Evolutionary conservation across 2,329 filamentous ascomycete species (phyloP), one percentile per base, ranked within the genome.

Genomic region (Rutstroemia sp.): DNA sequence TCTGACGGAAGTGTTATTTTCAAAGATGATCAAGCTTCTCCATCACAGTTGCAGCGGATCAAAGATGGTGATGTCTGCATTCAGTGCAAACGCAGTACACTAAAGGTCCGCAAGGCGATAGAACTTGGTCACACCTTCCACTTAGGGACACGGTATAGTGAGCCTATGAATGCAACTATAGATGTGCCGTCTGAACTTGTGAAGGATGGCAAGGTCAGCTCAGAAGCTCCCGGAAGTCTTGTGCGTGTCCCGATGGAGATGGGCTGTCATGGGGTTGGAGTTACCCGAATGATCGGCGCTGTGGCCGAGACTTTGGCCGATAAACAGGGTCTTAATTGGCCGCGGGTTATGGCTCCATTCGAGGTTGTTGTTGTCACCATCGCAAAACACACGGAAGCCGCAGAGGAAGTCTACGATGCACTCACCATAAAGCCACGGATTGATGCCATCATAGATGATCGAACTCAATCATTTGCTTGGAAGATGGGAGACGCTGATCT

Each of bases 121-220:
- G 94, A 99, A 72, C 78, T 97, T 16, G 94, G 90, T 0, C 94
- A 99, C 71, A 97, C 94, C 0, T 99, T 99, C 73, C 86, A 95
- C 70, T 83, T 99, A 1, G 92, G 92, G 10, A 92, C 89, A 1
- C 83, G 92, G 30, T 99, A 99, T 73, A 92, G 88, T 23, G 76
- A 81, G 19, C 86, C 90, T 0, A 77, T 99, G 0, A 74, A 79
- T 7, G 87, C 89, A 1, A 76, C 72, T 0, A 79, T 94, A 2
- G 73, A 75, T 14, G 63, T 76, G 25, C 78, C 73, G 25, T 47
- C 51, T 27, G 58, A 64, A 16, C 64, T 60, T 21, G 67, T 70
- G 40, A 42, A 60, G 30, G 61, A 53, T 38, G 12, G 5, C 2
- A 14, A 42, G 17, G 16, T 14, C 6, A 46, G 49, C 17, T 30